Evolutionary conservation across 2,329 filamentous ascomycete species (phyloP), one percentile per base, ranked within the genome.

Genomic region (Metarhizium anisopliae): DNA sequence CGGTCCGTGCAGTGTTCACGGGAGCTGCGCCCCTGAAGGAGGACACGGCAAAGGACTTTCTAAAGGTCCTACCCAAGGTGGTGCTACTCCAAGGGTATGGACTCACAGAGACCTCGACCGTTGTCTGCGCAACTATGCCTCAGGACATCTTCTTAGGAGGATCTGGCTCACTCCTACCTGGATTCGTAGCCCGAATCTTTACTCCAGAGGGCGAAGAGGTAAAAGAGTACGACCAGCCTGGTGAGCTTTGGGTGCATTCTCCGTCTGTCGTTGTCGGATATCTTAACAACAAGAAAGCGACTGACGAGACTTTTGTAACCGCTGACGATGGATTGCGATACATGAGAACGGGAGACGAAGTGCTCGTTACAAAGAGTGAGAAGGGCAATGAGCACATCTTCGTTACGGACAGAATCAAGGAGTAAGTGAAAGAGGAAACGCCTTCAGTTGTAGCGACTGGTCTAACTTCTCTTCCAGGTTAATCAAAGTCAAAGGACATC

Each of bases 341-440:
- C 80, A 82, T 93, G 77, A 81, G 80, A 38, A 95, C 90, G 0
- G 90, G 90, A 11, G 90, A 95, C 63, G 88, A 93, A 66, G 89
- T 85, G 0, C 74, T 91, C 4, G 73, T 93, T 14, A 47, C 29
- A 0, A 55, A 47, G 40, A 55, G 49, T 20, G 10, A 51, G 25
- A 77, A 78, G 2, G 88, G 87, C 2, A 74, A 85, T 60, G 88
- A 94, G 68, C 90, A 95, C 65, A 67, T 95, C 49, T 87, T 89
- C 68, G 87, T 96, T 56, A 86, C 92, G 36, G 89, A 93, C 68
- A 80, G 89, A 43, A 82, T 83, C 54, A 72, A 93, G 77, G 81
- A 84, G 49, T 55, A 51, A 14, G 54, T 49, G 7, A 5, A 13
- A 20, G 2, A 20, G 2, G n/a, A 18, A 6, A 13, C 2, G 6